These are phyloP conservation scores for Lachnellula occidentalis DNA, from an alignment of 2,329 filamentous ascomycete genomes.

Conservation along the genomic window DNA sequence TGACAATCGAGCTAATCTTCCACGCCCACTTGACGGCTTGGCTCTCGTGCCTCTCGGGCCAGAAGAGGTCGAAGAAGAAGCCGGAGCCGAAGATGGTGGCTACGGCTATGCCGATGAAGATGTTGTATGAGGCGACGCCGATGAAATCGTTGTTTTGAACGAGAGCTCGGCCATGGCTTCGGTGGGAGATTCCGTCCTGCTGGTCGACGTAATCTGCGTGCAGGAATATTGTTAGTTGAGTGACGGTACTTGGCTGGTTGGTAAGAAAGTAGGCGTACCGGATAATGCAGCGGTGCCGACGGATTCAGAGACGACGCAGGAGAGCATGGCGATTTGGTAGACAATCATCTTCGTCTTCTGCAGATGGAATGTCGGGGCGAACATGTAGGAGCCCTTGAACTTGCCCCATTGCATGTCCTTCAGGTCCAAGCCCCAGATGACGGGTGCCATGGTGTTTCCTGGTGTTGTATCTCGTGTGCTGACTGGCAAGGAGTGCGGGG, in stretches of 20 bases:
- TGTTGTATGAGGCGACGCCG: constrained; percentile 51
- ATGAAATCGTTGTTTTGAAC: constrained; percentile 52
- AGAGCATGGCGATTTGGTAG: constrained; percentile 54
- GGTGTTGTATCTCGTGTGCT: not conserved
- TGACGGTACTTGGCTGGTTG: not conserved
- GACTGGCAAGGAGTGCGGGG: not conserved
- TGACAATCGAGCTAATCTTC: constrained; percentile 45
- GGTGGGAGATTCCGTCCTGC: constrained; percentile 40
- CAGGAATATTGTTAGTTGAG: not conserved
- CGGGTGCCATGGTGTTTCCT: constrained; percentile 31
- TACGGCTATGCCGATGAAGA: constrained; percentile 52
- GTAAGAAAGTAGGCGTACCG: constrained; percentile 35
- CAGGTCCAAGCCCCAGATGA: constrained; percentile 54
- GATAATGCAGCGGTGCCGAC: constrained; percentile 50
- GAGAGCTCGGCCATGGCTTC: constrained; percentile 33
- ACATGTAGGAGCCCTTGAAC: constrained; percentile 54
- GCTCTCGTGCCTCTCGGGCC: constrained; percentile 49
- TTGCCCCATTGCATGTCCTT: constrained; percentile 52
- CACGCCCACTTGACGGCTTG: constrained; percentile 45
- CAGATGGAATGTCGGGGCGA: constrained; percentile 48
- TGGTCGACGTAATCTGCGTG: constrained; percentile 51
- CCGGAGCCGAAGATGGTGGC: constrained; percentile 53
- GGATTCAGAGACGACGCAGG: constrained; percentile 50
- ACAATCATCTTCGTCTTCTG: constrained; percentile 54
- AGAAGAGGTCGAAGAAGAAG: constrained; percentile 59